Conservation (phyloP, 768 basidiomycete species). For the Amanita fuliginea region DNA sequence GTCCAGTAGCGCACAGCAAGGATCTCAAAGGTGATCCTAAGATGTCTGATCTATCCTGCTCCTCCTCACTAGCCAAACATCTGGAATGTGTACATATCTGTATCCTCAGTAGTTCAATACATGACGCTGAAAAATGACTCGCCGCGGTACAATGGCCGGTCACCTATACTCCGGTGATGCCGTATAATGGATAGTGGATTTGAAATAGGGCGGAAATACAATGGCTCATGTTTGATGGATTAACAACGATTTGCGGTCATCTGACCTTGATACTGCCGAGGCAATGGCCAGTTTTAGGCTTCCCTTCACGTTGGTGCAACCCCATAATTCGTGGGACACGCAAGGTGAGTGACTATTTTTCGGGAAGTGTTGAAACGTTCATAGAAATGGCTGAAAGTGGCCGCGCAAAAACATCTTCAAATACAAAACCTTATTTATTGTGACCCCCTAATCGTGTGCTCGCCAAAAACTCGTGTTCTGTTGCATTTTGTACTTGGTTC, state of each 20-base stretch:
- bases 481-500: background rate
- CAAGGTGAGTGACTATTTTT: no score
- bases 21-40: constrained; percentile 1
- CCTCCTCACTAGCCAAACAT: background rate
- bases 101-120: background rate
- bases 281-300: background rate
- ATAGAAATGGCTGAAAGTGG: background rate
- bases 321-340: no score
- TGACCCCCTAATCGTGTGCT: background rate
- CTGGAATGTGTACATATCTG: background rate
- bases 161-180: background rate
- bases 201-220: background rate
- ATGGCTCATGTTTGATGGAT: background rate
- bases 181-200: background rate
- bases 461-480: background rate
- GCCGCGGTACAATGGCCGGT: background rate
- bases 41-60: background rate
- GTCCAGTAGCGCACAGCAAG: background rate
- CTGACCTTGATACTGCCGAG: background rate
- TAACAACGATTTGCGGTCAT: background rate
- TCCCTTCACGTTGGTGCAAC: background rate
- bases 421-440: background rate
- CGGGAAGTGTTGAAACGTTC: background rate
- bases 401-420: background rate
- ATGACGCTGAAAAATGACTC: background rate